Base-by-base conservation (phyloP, 805 yeast species). In the Maudiozyma pseudohumilis region DNA sequence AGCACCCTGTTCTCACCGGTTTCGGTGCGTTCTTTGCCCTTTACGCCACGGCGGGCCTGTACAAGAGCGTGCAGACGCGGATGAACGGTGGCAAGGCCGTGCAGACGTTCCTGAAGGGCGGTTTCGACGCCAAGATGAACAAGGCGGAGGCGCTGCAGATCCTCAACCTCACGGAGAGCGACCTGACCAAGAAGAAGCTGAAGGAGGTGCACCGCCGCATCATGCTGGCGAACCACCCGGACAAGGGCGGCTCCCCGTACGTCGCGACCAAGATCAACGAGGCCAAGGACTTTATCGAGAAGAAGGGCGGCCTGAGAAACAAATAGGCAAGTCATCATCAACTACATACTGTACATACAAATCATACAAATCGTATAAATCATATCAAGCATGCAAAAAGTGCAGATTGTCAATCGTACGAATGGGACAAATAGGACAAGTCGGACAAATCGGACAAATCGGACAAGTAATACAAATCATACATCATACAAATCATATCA, bases 201-300 rank as follows among this genome's bases (percentile, higher is more conserved):
- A 88, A 85, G 58, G 95, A 85, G 46, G 78, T 76, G 39, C 96
- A 87, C 60, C 75, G 96, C 63, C 72, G 71, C 53, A 78, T 86
- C 55, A 87, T 87, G 96, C 64, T 86, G 65, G 77, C 87, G 32
- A 87, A 87, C 60, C 96, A 87, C 55, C 96, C 96, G 13, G 96
- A 87, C 64, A 82, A 81, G 59, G 96, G 96, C 33, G 96, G 96
- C 5, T 81, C 94, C 6, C 83, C 94, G 33, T 85, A 74, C 54
- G 59, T 87, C 60, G 96, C 96, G 34, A 81, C 94, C 34, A 87
- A 87, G 67, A 84, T 87, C 47, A 87, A 87, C 58, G 95, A 87
- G 64, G 95, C 96, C 27, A 80, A 81, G 55, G 86, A 80, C 37
- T 58, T 55, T 32, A 40, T 59, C 31, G 56, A 56, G 35, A 58